Evolutionary conservation across 768 basidiomycete genomes (phyloP).

Genomic region (Rhizopogon vulgaris): DNA sequence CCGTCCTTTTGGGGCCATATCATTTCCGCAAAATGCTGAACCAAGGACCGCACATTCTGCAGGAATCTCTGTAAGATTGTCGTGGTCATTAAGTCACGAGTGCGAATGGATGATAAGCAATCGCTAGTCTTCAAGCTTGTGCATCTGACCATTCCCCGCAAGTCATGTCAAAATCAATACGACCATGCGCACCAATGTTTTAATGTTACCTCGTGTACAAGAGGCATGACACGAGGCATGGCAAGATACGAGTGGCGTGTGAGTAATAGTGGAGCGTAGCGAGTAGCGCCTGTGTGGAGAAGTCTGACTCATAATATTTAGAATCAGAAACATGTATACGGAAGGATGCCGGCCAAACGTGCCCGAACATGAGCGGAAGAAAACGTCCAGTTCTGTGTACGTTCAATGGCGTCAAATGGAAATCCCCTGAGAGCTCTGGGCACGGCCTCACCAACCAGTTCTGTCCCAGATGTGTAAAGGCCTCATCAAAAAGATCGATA

Average conservation of each 20-base stretch:
- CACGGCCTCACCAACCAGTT: background rate
- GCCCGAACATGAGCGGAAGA: background rate
- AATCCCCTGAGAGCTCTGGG: too few species aligned
- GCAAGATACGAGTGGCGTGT: slow-evolving; percentile 1
- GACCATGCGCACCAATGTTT: background rate
- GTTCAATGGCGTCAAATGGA: background rate
- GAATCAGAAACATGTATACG: background rate
- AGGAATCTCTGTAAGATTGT: background rate
- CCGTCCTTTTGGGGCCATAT: background rate
- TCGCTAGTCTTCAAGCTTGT: background rate
- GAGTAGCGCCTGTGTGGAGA: background rate
- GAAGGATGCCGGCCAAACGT: too few species aligned
- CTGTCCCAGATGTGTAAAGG: background rate
- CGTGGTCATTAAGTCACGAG: background rate
- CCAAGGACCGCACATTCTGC: background rate
- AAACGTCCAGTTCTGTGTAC: background rate
- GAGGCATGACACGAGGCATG: slow-evolving; percentile 10
- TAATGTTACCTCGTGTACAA: background rate
- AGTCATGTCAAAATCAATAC: background rate
- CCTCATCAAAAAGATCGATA: too few species aligned
- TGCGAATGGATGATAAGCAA: background rate
- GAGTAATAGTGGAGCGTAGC: background rate
- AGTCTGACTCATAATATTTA: background rate
- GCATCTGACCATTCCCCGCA: background rate
- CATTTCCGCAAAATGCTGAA: background rate